Evolutionary conservation across 768 basidiomycete genomes (phyloP).

Genomic region (Suillus lakei): DNA sequence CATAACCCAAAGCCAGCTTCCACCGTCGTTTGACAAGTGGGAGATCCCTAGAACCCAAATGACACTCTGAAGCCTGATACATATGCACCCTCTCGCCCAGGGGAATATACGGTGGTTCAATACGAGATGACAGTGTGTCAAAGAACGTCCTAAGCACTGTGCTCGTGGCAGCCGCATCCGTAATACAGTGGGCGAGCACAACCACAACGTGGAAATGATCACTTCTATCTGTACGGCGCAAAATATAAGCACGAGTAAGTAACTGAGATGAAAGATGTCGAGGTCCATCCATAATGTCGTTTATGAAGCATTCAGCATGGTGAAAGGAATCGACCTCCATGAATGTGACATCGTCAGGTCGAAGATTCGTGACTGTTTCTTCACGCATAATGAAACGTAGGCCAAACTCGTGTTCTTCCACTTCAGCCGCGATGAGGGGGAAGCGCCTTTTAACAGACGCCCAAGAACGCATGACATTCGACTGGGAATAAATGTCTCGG

Average conservation of each 20-base stretch:
- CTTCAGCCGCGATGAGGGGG: conserved; percentile 51
- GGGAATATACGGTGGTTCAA: conserved; percentile 19
- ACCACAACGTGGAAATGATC: conserved; percentile 48
- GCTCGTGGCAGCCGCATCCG: conserved; percentile 52
- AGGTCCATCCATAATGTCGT: conserved; percentile 37
- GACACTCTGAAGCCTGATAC: conserved; percentile 43
- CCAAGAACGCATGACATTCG: conserved; percentile 49
- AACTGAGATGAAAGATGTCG: conserved; percentile 43
- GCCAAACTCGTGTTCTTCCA: conserved; percentile 38
- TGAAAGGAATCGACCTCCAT: conserved; percentile 37
- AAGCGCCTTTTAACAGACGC: conserved; percentile 49
- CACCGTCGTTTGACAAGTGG: conserved; percentile 45
- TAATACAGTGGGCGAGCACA: conserved; percentile 52
- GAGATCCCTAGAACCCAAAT: conserved; percentile 37
- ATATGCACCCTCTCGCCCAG: conserved; percentile 44
- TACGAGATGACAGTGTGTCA: conserved; percentile 36
- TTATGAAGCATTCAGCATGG: conserved; percentile 40
- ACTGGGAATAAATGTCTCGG: conserved; percentile 24
- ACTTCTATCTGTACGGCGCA: conserved; percentile 43
- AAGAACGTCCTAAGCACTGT: conserved; percentile 50
- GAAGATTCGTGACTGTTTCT: conserved; percentile 31
- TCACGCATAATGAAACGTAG: conserved; percentile 46
- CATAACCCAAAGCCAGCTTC: conserved; percentile 48
- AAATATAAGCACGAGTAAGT: conserved; percentile 47
- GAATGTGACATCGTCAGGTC: conserved; percentile 44